Evolutionary conservation across 495 filamentous ascomycete species (phyloP).

Genomic region (Lepidopterella palustris): DNA sequence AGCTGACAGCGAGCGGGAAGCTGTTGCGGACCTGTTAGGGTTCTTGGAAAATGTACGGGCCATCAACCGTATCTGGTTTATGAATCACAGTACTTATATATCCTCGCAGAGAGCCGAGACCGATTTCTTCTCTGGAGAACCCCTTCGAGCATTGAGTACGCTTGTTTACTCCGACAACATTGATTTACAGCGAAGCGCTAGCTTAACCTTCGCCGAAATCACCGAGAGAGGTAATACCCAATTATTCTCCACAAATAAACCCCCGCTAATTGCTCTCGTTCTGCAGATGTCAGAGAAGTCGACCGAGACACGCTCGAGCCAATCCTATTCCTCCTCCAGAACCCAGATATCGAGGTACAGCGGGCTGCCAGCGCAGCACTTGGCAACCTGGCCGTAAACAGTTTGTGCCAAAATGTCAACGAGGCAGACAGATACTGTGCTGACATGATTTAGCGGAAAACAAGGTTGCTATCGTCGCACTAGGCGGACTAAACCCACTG

Average conservation of each 20-base stretch:
- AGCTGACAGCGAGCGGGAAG: conserved; percentile 93
- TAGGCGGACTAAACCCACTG: conserved; percentile 83
- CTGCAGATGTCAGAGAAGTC: conserved; percentile 87
- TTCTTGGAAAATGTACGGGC: conserved; percentile 86
- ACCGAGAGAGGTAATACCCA: conserved; percentile 79
- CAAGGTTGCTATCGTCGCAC: conserved; percentile 89
- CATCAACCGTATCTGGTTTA: background rate
- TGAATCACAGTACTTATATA: conserved; percentile 8
- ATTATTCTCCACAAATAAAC: background rate
- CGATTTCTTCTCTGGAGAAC: conserved; percentile 96
- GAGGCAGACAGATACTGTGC: conserved; percentile 23
- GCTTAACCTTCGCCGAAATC: conserved; percentile 97
- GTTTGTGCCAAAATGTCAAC: conserved; percentile 49
- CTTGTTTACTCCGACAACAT: conserved; percentile 98
- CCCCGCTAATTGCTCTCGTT: conserved; percentile 10
- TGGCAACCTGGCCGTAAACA: conserved; percentile 93
- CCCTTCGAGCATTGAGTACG: conserved; percentile 88
- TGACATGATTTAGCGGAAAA: conserved; percentile 75
- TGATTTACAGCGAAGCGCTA: conserved; percentile 93
- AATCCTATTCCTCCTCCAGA: conserved; percentile 91
- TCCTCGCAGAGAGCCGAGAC: conserved; percentile 73
- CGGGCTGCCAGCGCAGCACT: conserved; percentile 92
- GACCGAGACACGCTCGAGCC: conserved; percentile 91
- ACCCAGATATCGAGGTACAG: conserved; percentile 93
- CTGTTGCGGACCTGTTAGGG: conserved; percentile 88